Base-by-base conservation (phyloP, 768 basidiomycete genomes). In the Lentinula sp. region DNA sequence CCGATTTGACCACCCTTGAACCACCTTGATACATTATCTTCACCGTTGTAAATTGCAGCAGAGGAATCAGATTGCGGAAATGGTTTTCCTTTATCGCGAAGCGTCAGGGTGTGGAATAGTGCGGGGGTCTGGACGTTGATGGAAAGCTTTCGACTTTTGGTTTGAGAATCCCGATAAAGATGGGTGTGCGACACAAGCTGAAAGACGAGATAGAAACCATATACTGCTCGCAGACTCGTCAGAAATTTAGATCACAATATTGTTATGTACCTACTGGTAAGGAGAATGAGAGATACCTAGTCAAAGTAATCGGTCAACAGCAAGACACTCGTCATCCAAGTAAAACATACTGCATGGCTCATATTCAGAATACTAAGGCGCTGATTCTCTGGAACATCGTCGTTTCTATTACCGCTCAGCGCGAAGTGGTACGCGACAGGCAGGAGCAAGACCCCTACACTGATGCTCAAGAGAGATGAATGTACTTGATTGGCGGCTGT, bases 161-260 rank as follows among this genome's bases (percentile, higher is more conserved):
- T 72, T 53, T 74, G 76, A 11, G 70, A 63, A 58, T 86, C 82
- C 61, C 72, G 74, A 64, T 90, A 94, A 15, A 94, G 77, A 64
- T 84, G 76, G 4, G 85, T 82, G 69, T 94, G 91, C 0, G 91
- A 91, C 75, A 79, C 88, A 3, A 91, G 75, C 69, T 93, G 92
- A 73, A 93, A 93, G 62, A 89, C 71, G 16, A 94, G 80, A 66
- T 90, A 92, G 34, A 76, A 75, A 1, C 63, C 69, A 66, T 95
- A 94, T 62, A 91, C 89, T 91, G 7, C 62, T 48, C 21, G 21
- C 6, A n/a, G 16, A 31, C 31, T 6, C n/a, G 18, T 18, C 15
- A 8, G 32, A 34, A 7, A 59, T 11, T 7, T 10, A 10, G 40
- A 21, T 31, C 54, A 28, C 28, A 11, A 39, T 18, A 28, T 28